phyloP scores from a whole-genome alignment of 768 basidiomycete species.

The Lactarius hatsudake region DNA sequence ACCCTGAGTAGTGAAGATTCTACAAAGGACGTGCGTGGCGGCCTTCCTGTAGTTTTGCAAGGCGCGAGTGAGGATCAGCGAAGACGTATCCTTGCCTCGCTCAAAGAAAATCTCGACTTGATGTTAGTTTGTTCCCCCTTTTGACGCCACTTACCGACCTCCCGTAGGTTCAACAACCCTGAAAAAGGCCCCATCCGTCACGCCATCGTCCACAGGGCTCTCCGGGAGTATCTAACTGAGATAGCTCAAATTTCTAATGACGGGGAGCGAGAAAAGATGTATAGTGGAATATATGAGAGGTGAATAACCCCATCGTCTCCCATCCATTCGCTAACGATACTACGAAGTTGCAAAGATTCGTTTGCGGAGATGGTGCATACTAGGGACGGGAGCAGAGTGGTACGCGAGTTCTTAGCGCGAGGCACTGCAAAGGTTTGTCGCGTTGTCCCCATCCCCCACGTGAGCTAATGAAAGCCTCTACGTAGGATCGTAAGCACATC shows the following conservation, averaged over 20 bases:
- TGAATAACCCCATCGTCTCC: conserved; percentile 32
- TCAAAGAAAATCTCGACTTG: conserved; percentile 70
- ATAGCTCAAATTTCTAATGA: conserved; percentile 57
- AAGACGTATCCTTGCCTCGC: conserved; percentile 60
- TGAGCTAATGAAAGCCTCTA: background rate
- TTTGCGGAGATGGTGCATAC: conserved; percentile 94
- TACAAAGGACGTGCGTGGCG: conserved; percentile 62
- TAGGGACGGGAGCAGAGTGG: conserved; percentile 83
- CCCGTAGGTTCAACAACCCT: conserved; percentile 78
- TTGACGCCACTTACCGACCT: background rate
- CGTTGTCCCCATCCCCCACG: background rate
- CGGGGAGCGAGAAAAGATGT: conserved; percentile 66
- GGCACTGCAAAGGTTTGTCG: conserved; percentile 73
- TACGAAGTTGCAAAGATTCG: conserved; percentile 70
- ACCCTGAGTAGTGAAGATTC: conserved; percentile 52
- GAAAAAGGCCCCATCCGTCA: conserved; percentile 89
- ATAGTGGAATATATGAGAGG: conserved; percentile 80
- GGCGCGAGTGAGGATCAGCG: conserved; percentile 60
- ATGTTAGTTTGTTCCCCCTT: conserved; percentile 51
- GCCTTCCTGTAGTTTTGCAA: conserved; percentile 65
- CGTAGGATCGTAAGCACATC: conserved; percentile 85
- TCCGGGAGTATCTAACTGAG: conserved; percentile 81
- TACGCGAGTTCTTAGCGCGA: conserved; percentile 78
- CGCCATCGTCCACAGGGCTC: conserved; percentile 80
- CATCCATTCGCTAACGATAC: background rate